Evolutionary conservation across 768 basidiomycete genomes (phyloP).

Genomic region (Sporobolomyces roseus): DNA sequence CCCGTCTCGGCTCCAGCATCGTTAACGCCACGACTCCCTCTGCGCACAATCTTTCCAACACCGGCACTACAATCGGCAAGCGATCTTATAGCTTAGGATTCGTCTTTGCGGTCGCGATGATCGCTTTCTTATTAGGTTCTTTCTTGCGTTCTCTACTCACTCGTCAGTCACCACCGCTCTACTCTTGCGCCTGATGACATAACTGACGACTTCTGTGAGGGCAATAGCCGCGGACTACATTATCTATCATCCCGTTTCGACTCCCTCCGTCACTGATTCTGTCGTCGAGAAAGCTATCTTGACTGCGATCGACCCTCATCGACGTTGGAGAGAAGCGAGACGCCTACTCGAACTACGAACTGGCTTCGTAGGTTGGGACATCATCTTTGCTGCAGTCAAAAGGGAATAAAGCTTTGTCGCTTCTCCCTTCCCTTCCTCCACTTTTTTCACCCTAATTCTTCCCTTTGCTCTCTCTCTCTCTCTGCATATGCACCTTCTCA

Average conservation of each 20-base stretch:
- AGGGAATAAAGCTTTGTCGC: too few species aligned
- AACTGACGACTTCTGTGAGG: background rate
- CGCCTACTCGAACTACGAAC: constrained; percentile 40
- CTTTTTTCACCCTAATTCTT: too few species aligned
- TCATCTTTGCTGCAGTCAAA: constrained; percentile 42
- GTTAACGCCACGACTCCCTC: constrained; percentile 23
- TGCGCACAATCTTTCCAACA: too few species aligned
- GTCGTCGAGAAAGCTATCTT: constrained; percentile 36
- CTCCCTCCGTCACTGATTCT: background rate
- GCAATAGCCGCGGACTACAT: constrained; percentile 39
- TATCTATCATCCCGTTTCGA: constrained; percentile 29
- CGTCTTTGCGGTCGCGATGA: constrained; percentile 71
- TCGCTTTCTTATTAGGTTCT: constrained; percentile 87
- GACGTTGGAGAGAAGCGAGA: constrained; percentile 42
- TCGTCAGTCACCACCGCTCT: constrained; percentile 89
- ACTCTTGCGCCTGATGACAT: background rate
- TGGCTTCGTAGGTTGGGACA: constrained; percentile 28
- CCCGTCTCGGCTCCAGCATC: constrained; percentile 29
- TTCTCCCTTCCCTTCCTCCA: too few species aligned
- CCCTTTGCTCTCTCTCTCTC: too few species aligned
- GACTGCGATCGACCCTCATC: constrained; percentile 37
- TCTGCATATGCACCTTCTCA: too few species aligned
- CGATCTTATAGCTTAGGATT: constrained; percentile 55
- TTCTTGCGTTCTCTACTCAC: constrained; percentile 80
- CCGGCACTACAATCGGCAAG: background rate